A percentile compares a stretch with the other conserved stretches of the same genome.
phyloP scores from a whole-genome alignment of 2,329 filamentous ascomycete species.

The Fusarium illudens region DNA sequence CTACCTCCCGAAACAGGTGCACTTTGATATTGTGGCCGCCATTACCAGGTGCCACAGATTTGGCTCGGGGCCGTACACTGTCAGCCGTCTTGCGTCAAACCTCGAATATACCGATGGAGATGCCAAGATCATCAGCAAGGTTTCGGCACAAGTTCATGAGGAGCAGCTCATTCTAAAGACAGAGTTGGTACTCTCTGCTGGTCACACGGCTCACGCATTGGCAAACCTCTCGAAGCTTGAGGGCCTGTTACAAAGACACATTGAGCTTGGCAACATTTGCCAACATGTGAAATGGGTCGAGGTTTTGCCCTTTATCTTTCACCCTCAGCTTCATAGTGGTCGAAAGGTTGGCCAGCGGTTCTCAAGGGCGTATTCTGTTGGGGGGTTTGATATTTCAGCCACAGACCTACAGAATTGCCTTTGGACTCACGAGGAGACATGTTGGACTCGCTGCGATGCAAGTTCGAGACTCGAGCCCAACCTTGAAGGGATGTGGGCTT shows the following conservation, averaged over 20 bases:
- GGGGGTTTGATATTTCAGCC: neutral
- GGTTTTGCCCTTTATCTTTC: neutral
- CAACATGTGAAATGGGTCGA: neutral
- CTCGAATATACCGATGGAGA: neutral
- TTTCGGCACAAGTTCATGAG: neutral
- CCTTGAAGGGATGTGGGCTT: neutral
- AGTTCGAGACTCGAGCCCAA: neutral
- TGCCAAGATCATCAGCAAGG: neutral
- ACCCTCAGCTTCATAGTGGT: neutral
- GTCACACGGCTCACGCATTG: neutral
- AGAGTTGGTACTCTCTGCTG: neutral
- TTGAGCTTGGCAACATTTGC: neutral
- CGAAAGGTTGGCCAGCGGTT: neutral
- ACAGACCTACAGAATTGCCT: neutral
- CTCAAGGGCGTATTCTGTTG: neutral
- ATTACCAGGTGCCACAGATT: neutral
- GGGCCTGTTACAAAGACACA: neutral
- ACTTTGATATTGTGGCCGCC: neutral
- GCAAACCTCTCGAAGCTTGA: neutral
- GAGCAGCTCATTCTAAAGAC: neutral
- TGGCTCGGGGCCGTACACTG: neutral
- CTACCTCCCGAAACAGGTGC: neutral
- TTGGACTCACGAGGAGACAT: neutral
- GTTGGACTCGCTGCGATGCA: neutral
- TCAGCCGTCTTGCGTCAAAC: neutral